Percentiles rank a stretch among this genome's conserved stretches.
These are phyloP conservation scores for Trebouxia sp. DNA, from an alignment of 139 green algal species.

Conservation along the genomic window DNA sequence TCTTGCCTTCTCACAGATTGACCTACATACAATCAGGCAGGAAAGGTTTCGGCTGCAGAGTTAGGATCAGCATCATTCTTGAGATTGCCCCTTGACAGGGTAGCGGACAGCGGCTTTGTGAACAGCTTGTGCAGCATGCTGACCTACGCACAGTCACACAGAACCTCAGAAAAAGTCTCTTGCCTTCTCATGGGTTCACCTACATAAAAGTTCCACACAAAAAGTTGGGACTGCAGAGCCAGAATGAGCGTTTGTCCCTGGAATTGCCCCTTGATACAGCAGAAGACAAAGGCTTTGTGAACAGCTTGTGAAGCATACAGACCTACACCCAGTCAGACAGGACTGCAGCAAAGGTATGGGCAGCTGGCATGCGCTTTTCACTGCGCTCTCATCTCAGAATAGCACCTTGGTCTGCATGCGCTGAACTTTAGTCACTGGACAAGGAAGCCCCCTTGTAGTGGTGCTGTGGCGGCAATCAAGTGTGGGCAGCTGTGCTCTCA, in stretches of 20 bases:
- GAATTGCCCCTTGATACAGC: neutral
- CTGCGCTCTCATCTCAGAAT: no score
- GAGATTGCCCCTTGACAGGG: neutral
- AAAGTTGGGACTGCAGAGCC: neutral
- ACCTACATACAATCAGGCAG: no score
- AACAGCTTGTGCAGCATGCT: slow-evolving; percentile 50
- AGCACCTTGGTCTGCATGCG: no score
- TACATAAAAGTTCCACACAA: no score
- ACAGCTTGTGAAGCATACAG: slow-evolving; percentile 46
- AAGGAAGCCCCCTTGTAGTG: slow-evolving; percentile 60
- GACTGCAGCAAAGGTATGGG: no score
- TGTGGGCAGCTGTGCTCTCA: slow-evolving; percentile 24
- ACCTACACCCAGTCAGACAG: slow-evolving; percentile 38
- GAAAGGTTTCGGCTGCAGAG: neutral
- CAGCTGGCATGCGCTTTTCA: no score
- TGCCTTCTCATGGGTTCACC: no score
- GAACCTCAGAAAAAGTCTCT: neutral
- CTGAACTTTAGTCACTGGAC: no score
- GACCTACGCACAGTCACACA: slow-evolving; percentile 30
- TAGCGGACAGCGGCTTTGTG: slow-evolving; percentile 48
- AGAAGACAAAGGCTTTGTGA: slow-evolving; percentile 55
- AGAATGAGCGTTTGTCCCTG: neutral
- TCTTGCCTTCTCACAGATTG: no score
- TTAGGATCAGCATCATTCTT: neutral
- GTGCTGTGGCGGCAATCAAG: slow-evolving; percentile 71